These are phyloP conservation scores for Parascedosporium putredinis DNA, from an alignment of 2,329 filamentous ascomycete species.

Conservation along the genomic window DNA sequence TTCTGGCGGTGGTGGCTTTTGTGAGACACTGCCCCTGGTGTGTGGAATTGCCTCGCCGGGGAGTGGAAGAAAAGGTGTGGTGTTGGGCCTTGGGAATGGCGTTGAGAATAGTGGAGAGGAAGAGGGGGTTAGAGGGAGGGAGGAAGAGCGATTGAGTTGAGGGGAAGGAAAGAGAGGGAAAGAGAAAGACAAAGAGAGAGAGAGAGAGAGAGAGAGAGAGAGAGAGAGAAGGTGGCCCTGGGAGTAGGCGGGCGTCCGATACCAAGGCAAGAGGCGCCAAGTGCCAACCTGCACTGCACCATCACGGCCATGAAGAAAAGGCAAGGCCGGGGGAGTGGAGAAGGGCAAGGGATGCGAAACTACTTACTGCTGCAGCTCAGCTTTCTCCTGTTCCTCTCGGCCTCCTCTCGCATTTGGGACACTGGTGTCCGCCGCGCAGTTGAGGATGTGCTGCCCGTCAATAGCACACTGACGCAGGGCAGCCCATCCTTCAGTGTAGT, in stretches of 20 bases:
- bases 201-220: too few species aligned
- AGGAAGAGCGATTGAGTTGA: too few species aligned
- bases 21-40: too few species aligned
- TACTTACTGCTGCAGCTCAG: constrained; percentile 52
- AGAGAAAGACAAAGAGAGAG: neutral
- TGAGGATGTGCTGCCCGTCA: constrained; percentile 55
- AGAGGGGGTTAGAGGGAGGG: too few species aligned
- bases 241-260: neutral
- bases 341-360: neutral
- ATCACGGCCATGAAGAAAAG: neutral
- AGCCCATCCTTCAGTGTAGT: constrained; percentile 54
- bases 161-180: constrained; percentile 10
- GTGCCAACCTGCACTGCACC: neutral
- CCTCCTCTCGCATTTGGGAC: constrained; percentile 44
- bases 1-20: neutral
- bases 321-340: neutral
- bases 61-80: too few species aligned
- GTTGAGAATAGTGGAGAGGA: too few species aligned
- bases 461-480: constrained; percentile 50
- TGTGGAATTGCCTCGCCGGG: too few species aligned
- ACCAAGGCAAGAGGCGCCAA: neutral
- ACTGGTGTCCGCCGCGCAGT: constrained; percentile 51
- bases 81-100: too few species aligned
- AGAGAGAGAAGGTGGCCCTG: neutral
- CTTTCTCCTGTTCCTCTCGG: constrained; percentile 49